Base-by-base conservation (phyloP, 2,329 filamentous ascomycete species). In the Dothiorella sarmentorum region DNA sequence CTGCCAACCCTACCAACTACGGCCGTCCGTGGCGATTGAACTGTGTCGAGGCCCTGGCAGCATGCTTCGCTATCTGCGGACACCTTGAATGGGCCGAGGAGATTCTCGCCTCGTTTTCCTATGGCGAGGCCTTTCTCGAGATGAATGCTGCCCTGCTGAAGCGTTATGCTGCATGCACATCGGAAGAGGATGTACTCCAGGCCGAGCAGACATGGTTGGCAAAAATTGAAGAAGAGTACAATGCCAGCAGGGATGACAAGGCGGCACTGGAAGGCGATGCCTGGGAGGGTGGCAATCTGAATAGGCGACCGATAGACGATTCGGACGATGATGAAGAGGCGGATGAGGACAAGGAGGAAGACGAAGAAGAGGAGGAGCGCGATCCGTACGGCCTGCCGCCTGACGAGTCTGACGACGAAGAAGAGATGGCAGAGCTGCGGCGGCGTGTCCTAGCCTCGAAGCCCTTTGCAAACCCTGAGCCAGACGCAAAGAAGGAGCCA, bases 1-100 rank as follows among this genome's bases (percentile, higher is more conserved):
- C 94, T 5, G 94, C 94, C 47, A 99, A 99, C 72, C 88, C 89
- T 1, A 94, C 97, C 69, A 99, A 99, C 76, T 99, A 99, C 75
- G 94, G 94, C 61, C 90, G 90, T 69, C 94, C 94, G 4, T 97
- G 92, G 90, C 82, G 92, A 57, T 74, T 99, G 62, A 99, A 99
- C 74, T 99, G 94, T 67, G 94, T 91, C 27, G 94, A 99, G 78
- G 94, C 94, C 3, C 79, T 99, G 45, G 94, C 91, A 0, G 93
- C 94, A 3, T 90, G 90, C 20, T 99, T 96, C 69, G 90, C 84
- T 68, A 99, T 99, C 63, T 97, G 93, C 67, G 91, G 94, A 4
- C 90, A 94, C 68, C 73, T 83, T 6, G 93, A 97, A 52, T 99
- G 94, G 94, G 93, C 94, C 0, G 85, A 88, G 69, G 84, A 90